Conservation (phyloP, 2,329 filamentous ascomycete species). For the Colletotrichum sp. region DNA sequence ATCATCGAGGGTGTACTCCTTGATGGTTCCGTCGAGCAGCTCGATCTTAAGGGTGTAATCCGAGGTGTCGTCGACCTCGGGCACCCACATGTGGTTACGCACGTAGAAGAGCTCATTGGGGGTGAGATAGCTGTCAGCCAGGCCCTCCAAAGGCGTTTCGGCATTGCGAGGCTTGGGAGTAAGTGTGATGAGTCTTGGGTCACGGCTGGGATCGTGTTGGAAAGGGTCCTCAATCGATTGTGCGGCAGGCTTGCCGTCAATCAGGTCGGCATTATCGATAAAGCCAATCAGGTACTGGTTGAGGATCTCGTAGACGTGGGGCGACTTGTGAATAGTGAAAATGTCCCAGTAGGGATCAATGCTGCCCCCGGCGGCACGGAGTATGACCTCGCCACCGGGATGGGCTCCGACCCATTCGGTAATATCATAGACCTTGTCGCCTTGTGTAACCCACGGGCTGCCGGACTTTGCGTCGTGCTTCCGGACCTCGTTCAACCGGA, state of each 20-base stretch:
- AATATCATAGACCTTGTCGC: constrained; percentile 72
- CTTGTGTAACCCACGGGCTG: constrained; percentile 68
- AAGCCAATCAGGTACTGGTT: constrained; percentile 68
- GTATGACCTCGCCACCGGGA: constrained; percentile 71
- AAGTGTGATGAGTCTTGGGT: constrained; percentile 54
- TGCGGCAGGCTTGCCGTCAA: constrained; percentile 58
- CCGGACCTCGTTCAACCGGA: constrained; percentile 55
- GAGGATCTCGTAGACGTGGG: constrained; percentile 68
- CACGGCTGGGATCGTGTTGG: constrained; percentile 55
- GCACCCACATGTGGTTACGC: constrained; percentile 71
- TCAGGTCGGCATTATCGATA: constrained; percentile 62
- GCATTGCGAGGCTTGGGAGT: constrained; percentile 65
- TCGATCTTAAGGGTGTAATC: constrained; percentile 57
- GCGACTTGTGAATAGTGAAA: constrained; percentile 70
- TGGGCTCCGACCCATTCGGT: constrained; percentile 71
- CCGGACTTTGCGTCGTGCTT: constrained; percentile 57
- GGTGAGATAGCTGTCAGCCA: constrained; percentile 57
- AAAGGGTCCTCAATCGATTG: constrained; percentile 67
- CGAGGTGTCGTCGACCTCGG: constrained; percentile 44
- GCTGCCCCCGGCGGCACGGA: constrained; percentile 67
- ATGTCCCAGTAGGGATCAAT: constrained; percentile 75
- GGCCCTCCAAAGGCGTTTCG: constrained; percentile 57
- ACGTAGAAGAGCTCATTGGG: constrained; percentile 41
- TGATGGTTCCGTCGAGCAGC: constrained; percentile 57
- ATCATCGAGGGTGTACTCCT: constrained; percentile 58